Evolutionary conservation across 192 early-diverging fungal genomes (phyloP).

Genomic region (Haplosporangium gracile): DNA sequence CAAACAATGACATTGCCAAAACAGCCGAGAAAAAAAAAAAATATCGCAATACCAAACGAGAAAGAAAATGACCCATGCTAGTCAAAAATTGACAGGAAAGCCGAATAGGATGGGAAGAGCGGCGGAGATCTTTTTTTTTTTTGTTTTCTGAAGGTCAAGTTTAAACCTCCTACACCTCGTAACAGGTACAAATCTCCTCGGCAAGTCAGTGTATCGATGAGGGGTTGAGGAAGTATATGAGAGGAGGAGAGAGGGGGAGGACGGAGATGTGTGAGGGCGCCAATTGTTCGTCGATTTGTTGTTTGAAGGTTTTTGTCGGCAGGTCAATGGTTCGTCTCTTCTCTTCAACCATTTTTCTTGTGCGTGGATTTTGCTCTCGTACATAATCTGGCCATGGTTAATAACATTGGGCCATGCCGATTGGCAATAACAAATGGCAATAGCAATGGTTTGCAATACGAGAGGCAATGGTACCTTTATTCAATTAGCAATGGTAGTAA

Average conservation of each 20-base stretch:
- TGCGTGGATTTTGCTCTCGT: not conserved
- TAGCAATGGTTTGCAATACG: not conserved
- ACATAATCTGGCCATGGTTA: not conserved
- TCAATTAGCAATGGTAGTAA: no score
- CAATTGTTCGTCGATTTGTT: not conserved
- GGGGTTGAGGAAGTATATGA: not conserved
- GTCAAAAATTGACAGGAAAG: not conserved
- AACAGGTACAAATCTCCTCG: not conserved
- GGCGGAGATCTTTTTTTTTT: not conserved
- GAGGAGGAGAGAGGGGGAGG: not conserved
- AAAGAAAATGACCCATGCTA: not conserved
- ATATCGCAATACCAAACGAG: not conserved
- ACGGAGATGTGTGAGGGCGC: not conserved
- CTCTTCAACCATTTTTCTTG: not conserved
- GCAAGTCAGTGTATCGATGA: not conserved
- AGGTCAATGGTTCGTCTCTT: not conserved
- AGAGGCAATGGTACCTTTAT: no score
- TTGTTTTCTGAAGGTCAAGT: not conserved
- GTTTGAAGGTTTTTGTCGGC: no score
- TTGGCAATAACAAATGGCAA: not conserved
- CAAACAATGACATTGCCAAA: not conserved
- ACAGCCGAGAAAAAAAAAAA: not conserved
- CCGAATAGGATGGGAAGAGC: not conserved
- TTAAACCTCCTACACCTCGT: not conserved
- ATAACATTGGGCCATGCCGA: not conserved